Base-by-base conservation (phyloP, 192 early-diverging fungal species). In the Neocallimastix lanati region DNA sequence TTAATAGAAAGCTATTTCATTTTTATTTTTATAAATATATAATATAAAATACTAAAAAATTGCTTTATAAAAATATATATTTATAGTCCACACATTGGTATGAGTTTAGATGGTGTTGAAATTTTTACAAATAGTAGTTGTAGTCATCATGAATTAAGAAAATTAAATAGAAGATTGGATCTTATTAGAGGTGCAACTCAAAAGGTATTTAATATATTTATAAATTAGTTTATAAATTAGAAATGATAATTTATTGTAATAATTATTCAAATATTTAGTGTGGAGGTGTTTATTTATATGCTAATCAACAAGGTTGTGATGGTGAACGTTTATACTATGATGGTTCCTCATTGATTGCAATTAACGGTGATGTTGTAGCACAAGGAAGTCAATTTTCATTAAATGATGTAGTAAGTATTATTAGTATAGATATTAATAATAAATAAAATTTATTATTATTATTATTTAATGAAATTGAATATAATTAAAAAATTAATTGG, bases 321-420 rank as follows among this genome's bases (percentile, higher is more conserved):
- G 98, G 96, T 29, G 98, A 99, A 83, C 91, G 98, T 28, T 85
- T 98, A 28, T 99, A 99, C 85, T 99, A 98, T 78, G 98, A 99
- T 80, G 98, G 96, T 18, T 93, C 93, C 67, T 88, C 93, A 0
- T 86, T 99, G 88, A 93, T 99, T 81, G 83, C 92, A 25, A 88
- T 94, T 28, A 99, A 99, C 82, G 50, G 50, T 67, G 50, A 67
- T n/a, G 87, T 98, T 12, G 86, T 98, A 11, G 95, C 93, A 14
- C 94, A 95, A 84, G 92, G 94, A 76, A 87, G 90, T 9, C 98
- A 99, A 86, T 99, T 99, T 79, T 94, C 93, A 0, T 84, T 98
- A 9, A 85, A 88, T 18, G 98, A 99, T 87, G 95, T 99, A 78
- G 91, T 92, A 85, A 29, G 88, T 85, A 14, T 33, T n/a, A n/a